Conservation (phyloP, 2,329 filamentous ascomycete genomes). For the Arthroderma sp. region DNA sequence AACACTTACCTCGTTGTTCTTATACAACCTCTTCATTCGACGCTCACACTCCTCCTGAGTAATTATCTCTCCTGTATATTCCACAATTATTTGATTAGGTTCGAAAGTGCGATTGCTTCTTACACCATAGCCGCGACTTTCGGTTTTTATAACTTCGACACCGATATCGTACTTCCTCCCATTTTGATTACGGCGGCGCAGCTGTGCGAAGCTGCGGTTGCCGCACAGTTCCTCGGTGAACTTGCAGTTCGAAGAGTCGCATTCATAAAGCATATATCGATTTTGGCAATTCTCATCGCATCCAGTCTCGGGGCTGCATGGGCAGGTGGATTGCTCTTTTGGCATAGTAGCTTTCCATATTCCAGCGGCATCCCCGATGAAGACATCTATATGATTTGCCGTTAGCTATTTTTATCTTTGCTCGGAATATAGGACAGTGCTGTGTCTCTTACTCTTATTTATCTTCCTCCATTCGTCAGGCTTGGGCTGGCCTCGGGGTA, state of each 20-base stretch:
- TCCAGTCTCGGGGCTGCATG: conserved; percentile 62
- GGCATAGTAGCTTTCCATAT: conserved; percentile 70
- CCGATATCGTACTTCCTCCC: conserved; percentile 83
- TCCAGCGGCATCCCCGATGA: conserved; percentile 68
- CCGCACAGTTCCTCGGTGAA: conserved; percentile 59
- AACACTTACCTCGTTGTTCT: conserved; percentile 67
- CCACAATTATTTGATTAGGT: conserved; percentile 90
- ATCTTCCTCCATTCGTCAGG: conserved; percentile 87
- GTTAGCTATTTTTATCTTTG: neutral
- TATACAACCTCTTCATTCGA: conserved; percentile 87
- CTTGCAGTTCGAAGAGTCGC: conserved; percentile 78
- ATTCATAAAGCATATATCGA: conserved; percentile 94
- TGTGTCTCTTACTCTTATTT: conserved; percentile 61
- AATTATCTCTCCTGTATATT: conserved; percentile 96
- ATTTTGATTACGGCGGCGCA: conserved; percentile 59
- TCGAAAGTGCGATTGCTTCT: conserved; percentile 79
- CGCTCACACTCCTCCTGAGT: conserved; percentile 86
- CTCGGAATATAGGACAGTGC: neutral
- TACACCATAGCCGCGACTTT: conserved; percentile 79
- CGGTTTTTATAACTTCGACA: conserved; percentile 87
- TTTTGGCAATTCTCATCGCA: conserved; percentile 90
- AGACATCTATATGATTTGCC: conserved; percentile 52
- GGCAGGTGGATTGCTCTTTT: conserved; percentile 62
- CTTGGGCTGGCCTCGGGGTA: conserved; percentile 75
- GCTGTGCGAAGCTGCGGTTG: conserved; percentile 75